Evolutionary conservation across 2,329 filamentous ascomycete genomes (phyloP).

Genomic region (Periconia sp.): DNA sequence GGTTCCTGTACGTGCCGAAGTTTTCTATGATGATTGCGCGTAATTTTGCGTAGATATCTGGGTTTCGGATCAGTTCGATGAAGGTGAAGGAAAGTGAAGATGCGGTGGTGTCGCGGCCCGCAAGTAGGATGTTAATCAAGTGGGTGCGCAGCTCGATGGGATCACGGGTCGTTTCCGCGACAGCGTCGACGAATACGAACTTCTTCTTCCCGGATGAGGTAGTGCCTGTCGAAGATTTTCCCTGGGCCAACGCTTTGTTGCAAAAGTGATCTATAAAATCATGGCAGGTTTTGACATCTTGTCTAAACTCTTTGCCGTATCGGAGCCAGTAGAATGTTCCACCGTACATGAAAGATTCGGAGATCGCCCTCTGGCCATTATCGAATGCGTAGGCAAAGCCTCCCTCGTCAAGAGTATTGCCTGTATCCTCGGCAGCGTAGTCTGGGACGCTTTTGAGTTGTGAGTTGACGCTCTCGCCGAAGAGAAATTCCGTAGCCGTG

Average conservation of each 20-base stretch:
- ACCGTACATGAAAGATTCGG: slow-evolving; percentile 24
- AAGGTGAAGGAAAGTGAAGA: slow-evolving; percentile 76
- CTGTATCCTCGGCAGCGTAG: slow-evolving; percentile 14
- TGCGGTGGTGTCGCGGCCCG: slow-evolving; percentile 85
- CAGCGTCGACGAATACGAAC: slow-evolving; percentile 82
- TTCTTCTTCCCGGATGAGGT: slow-evolving; percentile 23
- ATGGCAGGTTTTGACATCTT: slow-evolving; percentile 30
- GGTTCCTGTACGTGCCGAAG: slow-evolving; percentile 46
- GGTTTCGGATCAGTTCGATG: slow-evolving; percentile 39
- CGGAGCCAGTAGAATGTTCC: slow-evolving; percentile 31
- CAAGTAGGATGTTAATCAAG: slow-evolving; percentile 77
- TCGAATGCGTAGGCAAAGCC: slow-evolving; percentile 30
- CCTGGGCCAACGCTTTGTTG: slow-evolving; percentile 23
- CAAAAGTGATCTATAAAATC: slow-evolving; percentile 30
- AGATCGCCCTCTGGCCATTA: slow-evolving; percentile 17
- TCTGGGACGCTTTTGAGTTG: slow-evolving; percentile 24
- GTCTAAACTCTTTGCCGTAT: slow-evolving; percentile 28
- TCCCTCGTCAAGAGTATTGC: slow-evolving; percentile 16
- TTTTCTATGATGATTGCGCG: slow-evolving; percentile 38
- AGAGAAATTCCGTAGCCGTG: slow-evolving; percentile 41
- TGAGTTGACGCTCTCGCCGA: slow-evolving; percentile 37
- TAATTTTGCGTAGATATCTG: slow-evolving; percentile 36
- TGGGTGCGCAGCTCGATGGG: slow-evolving; percentile 75
- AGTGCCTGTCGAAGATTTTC: slow-evolving; percentile 9
- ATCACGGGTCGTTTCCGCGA: slow-evolving; percentile 72